Evolutionary conservation across 305 asterid genomes (phyloP).

Genomic region (Solanum hybrid): DNA sequence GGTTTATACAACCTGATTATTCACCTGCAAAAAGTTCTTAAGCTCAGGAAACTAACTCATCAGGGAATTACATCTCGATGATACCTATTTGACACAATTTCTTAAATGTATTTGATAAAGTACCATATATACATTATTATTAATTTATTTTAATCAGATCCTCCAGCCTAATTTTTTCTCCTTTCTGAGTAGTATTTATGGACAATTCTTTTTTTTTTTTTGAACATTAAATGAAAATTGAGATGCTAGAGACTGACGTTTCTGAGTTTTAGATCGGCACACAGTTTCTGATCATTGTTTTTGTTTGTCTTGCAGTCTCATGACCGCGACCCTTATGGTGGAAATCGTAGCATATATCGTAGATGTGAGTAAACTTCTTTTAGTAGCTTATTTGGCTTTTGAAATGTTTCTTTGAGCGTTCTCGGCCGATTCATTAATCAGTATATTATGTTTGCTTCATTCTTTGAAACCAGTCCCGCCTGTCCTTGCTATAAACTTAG

Average conservation of each 20-base stretch:
- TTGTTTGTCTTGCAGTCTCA: constrained; percentile 24
- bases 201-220: not conserved
- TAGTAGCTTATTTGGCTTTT: not conserved
- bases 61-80: not conserved
- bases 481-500: not conserved
- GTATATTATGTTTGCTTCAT: not conserved
- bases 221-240: constrained; percentile 1
- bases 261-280: not conserved
- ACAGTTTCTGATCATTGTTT: constrained; percentile 7
- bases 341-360: constrained; percentile 19
- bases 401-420: not conserved
- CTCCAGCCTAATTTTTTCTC: not conserved
- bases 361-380: constrained; percentile 30
- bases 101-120: not conserved
- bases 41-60: not conserved
- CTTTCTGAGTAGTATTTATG: not conserved
- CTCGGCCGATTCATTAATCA: not conserved
- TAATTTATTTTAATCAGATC: not conserved
- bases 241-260: not conserved
- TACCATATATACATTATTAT: not conserved
- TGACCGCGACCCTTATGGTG: constrained; percentile 26
- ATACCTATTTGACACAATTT: not conserved
- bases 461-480: not conserved
- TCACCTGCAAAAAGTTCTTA: not conserved
- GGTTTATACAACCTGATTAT: not conserved